A percentile compares a stretch with the other conserved stretches of the same genome.
These are phyloP conservation scores for Phytopythium aichiense DNA, from an alignment of 352 stramenopile genomes.

Conservation along the genomic window DNA sequence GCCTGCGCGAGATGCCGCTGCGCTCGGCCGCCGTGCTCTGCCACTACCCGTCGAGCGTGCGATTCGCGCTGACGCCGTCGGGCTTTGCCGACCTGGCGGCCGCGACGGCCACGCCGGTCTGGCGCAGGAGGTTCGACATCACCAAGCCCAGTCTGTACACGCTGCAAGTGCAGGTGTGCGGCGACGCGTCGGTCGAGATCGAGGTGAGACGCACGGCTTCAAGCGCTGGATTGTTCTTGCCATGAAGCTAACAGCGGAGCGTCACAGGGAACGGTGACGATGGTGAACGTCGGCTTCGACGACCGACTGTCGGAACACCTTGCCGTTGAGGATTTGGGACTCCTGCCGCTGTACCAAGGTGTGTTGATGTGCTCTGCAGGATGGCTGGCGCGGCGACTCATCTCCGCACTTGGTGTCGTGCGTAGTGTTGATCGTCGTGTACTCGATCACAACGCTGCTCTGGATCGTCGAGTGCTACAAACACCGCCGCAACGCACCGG, in stretches of 20 bases:
- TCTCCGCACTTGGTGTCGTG: background rate
- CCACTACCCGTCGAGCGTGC: constrained; percentile 50
- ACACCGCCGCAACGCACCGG: constrained; percentile 31
- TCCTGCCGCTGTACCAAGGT: constrained; percentile 60
- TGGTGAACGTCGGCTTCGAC: constrained; percentile 61
- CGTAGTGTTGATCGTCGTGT: constrained; percentile 40
- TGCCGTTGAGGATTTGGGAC: constrained; percentile 50
- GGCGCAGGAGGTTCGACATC: constrained; percentile 32
- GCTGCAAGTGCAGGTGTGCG: constrained; percentile 56
- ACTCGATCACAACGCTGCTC: constrained; percentile 31
- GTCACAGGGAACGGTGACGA: constrained; percentile 25
- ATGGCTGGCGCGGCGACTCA: background rate
- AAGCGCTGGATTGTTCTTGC: no score
- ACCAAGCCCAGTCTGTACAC: constrained; percentile 48
- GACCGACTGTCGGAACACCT: constrained; percentile 53
- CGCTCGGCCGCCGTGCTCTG: constrained; percentile 50
- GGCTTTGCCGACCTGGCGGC: background rate
- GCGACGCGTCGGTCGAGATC: constrained; percentile 46
- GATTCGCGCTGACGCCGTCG: constrained; percentile 30
- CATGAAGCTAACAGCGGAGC: background rate
- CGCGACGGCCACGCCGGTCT: constrained; percentile 7
- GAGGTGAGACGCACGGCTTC: constrained; percentile 11
- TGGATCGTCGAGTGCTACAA: constrained; percentile 50
- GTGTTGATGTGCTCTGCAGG: background rate
- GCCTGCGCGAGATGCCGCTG: constrained; percentile 53